Base-by-base conservation (phyloP, 2,329 filamentous ascomycete genomes). In the Ascocoryne sarcoides region DNA sequence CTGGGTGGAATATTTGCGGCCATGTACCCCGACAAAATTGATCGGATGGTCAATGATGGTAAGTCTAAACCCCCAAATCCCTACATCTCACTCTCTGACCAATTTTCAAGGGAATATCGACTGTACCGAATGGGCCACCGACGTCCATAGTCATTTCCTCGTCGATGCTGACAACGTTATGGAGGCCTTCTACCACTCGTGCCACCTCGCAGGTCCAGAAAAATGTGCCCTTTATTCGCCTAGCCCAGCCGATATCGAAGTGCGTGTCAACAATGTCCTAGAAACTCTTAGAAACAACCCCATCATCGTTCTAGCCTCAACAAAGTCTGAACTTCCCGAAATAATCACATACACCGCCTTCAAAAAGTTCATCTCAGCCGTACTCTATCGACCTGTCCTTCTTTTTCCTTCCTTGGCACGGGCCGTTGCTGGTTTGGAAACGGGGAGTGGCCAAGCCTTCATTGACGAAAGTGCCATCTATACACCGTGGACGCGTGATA, bases 1-100 rank as follows among this genome's bases (percentile, higher is more conserved):
- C 54, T 69, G 3, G 66, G 65, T 1, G 62, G 61, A n/a, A 65
- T 61, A 0, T 68, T 69, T 43, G 65, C 66, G 7, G 60, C 61
- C 3, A 58, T 68, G 54, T 67, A 60, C 40, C 66, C 66, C 0
- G 58, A 59, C 1, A 55, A 55, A 16, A 54, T 71, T 7, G 65
- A 60, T 0, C 60, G 66, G 10, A 52, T 71, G 38, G 56, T 69
- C 2, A 47, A 42, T 28, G 53, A 55, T 45, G 51, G 53, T 44
- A 47, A 39, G 19, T 40, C 32, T 2, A 33, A n/a, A 20, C 3
- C 74, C 69, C 14, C 65, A 70, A 2, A 67, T 74, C 42, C n/a
- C 3, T 9, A 19, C 32, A 18, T 10, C 15, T 35, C 15, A 5
- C 5, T 20, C 32, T 35, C 8, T 19, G 17, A 17, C 4, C 7